Evolutionary conservation across 305 asterid species (phyloP).

Genomic region (Fraxinus platypoda): DNA sequence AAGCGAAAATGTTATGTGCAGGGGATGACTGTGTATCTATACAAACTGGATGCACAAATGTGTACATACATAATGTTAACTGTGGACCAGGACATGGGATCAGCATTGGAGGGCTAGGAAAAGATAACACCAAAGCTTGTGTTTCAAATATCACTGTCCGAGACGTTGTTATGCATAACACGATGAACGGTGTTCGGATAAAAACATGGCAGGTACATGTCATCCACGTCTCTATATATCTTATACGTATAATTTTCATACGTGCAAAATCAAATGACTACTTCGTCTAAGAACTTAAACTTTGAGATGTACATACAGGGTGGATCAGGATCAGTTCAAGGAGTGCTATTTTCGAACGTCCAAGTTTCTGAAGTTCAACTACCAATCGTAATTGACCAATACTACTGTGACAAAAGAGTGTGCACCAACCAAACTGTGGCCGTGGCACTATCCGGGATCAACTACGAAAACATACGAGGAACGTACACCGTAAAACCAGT

Average conservation of each 20-base stretch:
- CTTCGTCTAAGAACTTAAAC: not conserved
- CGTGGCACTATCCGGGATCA: conserved; percentile 76
- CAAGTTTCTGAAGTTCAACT: conserved; percentile 73
- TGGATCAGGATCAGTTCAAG: conserved; percentile 77
- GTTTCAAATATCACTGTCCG: conserved; percentile 92
- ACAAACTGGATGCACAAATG: conserved; percentile 94
- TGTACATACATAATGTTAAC: conserved; percentile 67
- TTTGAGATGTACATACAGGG: conserved; percentile 44
- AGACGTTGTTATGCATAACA: conserved; percentile 63
- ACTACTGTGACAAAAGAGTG: conserved; percentile 65
- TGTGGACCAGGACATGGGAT: conserved; percentile 99
- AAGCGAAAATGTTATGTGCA: conserved; percentile 24
- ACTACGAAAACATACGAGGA: conserved; percentile 68
- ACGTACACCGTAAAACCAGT: conserved; percentile 84
- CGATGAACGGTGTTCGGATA: conserved; percentile 88
- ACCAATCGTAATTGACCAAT: conserved; percentile 86
- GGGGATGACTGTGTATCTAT: conserved; percentile 96
- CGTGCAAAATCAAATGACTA: not conserved
- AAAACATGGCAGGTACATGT: conserved; percentile 94
- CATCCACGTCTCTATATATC: not conserved
- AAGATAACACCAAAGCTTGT: conserved; percentile 82
- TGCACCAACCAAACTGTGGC: conserved; percentile 81
- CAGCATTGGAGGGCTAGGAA: conserved; percentile 92
- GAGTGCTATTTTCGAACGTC: conserved; percentile 68
- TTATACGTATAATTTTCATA: not conserved